Percentiles rank a stretch among this genome's conserved stretches.
phyloP scores from a whole-genome alignment of 2,329 filamentous ascomycete genomes.

The Alternaria arbusti region DNA sequence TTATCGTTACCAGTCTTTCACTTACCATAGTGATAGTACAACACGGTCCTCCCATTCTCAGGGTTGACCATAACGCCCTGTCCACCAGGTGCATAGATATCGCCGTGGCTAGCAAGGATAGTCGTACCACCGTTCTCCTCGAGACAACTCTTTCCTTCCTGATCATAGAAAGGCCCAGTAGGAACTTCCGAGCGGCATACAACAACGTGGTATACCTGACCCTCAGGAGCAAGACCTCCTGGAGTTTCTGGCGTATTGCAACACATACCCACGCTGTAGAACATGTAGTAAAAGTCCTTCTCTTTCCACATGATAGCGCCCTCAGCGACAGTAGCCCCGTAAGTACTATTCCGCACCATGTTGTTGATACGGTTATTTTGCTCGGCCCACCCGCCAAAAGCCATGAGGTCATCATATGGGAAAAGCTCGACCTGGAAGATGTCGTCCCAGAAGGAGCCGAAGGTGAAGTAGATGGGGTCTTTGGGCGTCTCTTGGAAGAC shows the following conservation, averaged over 20 bases:
- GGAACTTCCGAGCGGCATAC: conserved; percentile 63
- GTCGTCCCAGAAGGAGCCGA: conserved; percentile 71
- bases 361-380: conserved; percentile 13
- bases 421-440: conserved; percentile 65
- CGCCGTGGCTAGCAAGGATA: conserved; percentile 63
- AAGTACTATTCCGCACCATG: conserved; percentile 27
- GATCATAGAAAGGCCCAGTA: conserved; percentile 57
- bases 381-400: conserved; percentile 11
- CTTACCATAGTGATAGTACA: conserved; percentile 46
- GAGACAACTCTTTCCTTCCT: conserved; percentile 47
- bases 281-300: conserved; percentile 63
- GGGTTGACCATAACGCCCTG: conserved; percentile 35
- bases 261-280: conserved; percentile 66
- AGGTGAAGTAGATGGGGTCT: conserved; percentile 58
- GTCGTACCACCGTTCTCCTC: conserved; percentile 63
- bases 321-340: conserved; percentile 50
- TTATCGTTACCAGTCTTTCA: neutral
- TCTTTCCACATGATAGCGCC: conserved; percentile 61
- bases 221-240: conserved; percentile 54
- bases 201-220: conserved; percentile 67
- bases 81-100: conserved; percentile 45
- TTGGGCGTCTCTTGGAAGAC: conserved; percentile 46
- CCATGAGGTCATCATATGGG: conserved; percentile 7
- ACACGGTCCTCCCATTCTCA: conserved; percentile 20
- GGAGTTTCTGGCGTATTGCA: conserved; percentile 57